Conservation (phyloP, 495 filamentous ascomycete species). For the Lineolata rhizophorae region DNA sequence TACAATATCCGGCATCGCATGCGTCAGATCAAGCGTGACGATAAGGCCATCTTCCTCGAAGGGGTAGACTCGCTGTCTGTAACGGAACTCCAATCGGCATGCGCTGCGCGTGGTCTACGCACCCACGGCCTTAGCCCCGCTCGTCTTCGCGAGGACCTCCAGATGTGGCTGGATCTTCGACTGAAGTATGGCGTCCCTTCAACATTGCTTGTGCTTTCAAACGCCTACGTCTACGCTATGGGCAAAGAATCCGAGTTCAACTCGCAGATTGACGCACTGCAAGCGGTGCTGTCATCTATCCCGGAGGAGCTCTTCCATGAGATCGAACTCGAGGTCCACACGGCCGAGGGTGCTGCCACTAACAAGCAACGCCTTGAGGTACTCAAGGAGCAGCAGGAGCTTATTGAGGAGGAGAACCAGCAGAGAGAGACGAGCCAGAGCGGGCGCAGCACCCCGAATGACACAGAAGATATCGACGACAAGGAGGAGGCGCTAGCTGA, state of each 20-base stretch:
- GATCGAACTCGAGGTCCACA: slow-evolving; percentile 96
- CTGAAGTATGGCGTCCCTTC: slow-evolving; percentile 85
- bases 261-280: slow-evolving; percentile 81
- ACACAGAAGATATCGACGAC: slow-evolving; percentile 71
- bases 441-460: slow-evolving; percentile 32
- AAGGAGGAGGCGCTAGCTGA: slow-evolving; percentile 30
- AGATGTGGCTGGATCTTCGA: slow-evolving; percentile 86
- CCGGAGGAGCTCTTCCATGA: slow-evolving; percentile 98
- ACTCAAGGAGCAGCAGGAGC: slow-evolving; percentile 92
- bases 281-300: slow-evolving; percentile 77
- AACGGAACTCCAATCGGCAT: slow-evolving; percentile 77
- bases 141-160: slow-evolving; percentile 71
- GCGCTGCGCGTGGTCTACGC: slow-evolving; percentile 74
- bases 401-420: slow-evolving; percentile 94
- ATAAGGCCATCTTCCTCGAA: slow-evolving; percentile 85
- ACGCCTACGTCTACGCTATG: slow-evolving; percentile 85
- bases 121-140: slow-evolving; percentile 78
- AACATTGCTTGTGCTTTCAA: slow-evolving; percentile 85
- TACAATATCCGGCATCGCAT: slow-evolving; percentile 95
- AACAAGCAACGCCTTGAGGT: slow-evolving; percentile 99
- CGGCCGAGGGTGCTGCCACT: slow-evolving; percentile 87
- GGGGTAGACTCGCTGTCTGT: slow-evolving; percentile 86
- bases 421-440: slow-evolving; percentile 38
- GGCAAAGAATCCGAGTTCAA: slow-evolving; percentile 76
- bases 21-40: slow-evolving; percentile 97